Conservation (phyloP, 2,329 filamentous ascomycete genomes). For the Nannizzia gypsea region DNA sequence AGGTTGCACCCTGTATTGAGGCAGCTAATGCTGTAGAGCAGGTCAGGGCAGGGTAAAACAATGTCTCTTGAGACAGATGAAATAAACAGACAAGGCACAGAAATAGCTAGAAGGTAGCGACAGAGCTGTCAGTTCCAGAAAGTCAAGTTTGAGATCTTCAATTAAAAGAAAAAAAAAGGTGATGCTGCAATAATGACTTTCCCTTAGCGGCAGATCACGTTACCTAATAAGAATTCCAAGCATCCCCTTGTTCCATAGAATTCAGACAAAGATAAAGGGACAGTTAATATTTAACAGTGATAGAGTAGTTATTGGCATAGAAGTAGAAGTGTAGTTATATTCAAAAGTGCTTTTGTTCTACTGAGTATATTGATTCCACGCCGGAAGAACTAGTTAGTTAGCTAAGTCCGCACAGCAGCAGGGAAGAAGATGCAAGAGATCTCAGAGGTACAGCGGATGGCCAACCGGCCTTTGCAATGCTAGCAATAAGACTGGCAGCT, state of each 20-base stretch:
- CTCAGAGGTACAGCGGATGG: not conserved
- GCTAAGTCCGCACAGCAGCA: not conserved
- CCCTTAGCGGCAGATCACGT: not conserved
- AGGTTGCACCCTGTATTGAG: not conserved
- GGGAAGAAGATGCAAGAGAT: not conserved
- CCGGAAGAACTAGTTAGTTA: not conserved
- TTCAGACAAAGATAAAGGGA: not conserved
- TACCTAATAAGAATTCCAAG: no score
- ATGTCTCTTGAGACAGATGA: not conserved
- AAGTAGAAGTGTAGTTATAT: no score
- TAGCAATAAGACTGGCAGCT: no score
- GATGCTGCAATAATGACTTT: not conserved
- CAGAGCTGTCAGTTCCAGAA: not conserved
- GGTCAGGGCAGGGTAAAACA: not conserved
- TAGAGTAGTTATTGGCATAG: not conserved
- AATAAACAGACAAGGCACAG: not conserved
- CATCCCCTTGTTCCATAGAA: not conserved
- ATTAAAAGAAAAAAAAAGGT: not conserved
- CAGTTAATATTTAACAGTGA: no score
- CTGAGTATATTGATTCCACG: not conserved
- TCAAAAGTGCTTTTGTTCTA: constrained; percentile 1
- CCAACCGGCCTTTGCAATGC: not conserved
- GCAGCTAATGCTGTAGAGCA: not conserved
- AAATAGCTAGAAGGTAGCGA: not conserved
- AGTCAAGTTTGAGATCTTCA: not conserved